A percentile compares a stretch with the other conserved stretches of the same genome.
Conservation (phyloP, 179 eudicot genomes). For the Spinacia oleracea region DNA sequence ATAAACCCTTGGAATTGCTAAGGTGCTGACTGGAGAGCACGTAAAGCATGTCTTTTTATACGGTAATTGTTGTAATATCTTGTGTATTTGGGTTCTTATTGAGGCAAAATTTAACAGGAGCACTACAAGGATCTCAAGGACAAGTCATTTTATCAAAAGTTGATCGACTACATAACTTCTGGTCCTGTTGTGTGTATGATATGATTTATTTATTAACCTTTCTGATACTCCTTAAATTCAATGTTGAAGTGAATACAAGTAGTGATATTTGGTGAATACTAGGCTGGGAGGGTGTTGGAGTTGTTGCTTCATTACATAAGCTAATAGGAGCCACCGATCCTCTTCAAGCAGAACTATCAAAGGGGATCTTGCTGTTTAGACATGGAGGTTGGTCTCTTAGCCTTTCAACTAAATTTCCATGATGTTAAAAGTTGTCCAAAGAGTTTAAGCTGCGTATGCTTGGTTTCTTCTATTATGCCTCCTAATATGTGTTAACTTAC, state of each 20-base stretch:
- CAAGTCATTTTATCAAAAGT: constrained; percentile 71
- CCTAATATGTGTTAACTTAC: too few species aligned
- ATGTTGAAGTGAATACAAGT: background rate
- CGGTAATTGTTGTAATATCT: background rate
- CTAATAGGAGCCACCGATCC: constrained; percentile 93
- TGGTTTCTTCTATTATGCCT: background rate
- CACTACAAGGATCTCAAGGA: constrained; percentile 85
- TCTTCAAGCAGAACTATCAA: constrained; percentile 96
- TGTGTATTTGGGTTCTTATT: constrained; percentile 7
- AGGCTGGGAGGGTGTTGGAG: constrained; percentile 99
- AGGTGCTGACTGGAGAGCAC: background rate
- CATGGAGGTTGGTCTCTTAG: constrained; percentile 65
- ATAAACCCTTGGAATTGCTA: background rate
- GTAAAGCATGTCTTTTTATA: background rate
- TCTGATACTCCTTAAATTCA: background rate
- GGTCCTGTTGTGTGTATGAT: constrained; percentile 99
- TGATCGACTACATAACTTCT: constrained; percentile 81
- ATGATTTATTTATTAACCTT: constrained; percentile 29
- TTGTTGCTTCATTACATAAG: constrained; percentile 96
- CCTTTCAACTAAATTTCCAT: background rate
- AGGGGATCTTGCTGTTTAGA: constrained; percentile 94
- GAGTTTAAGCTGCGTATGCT: background rate
- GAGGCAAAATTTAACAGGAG: constrained; percentile 46
- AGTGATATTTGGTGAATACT: constrained; percentile 6
- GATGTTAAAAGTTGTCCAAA: too few species aligned